A percentile compares a stretch with the other conserved stretches of the same genome.
phyloP scores from a whole-genome alignment of 768 basidiomycete genomes.

The Tulasnella sp. region DNA sequence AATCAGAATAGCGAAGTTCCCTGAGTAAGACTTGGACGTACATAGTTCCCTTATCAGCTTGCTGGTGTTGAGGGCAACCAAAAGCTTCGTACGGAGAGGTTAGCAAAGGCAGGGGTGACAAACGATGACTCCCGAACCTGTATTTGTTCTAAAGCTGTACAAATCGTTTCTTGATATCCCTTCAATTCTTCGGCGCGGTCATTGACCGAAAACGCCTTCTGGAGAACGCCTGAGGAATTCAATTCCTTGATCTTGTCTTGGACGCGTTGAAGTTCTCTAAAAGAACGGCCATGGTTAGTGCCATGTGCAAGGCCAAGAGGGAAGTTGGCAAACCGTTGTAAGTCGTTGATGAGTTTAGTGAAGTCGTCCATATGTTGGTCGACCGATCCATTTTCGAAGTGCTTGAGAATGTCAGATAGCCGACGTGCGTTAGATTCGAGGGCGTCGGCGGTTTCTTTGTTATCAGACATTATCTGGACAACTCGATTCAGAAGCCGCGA shows the following conservation, averaged over 20 bases:
- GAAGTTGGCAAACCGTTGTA: neutral
- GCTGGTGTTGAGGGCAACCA: neutral
- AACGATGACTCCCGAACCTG: neutral
- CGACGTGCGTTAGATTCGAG: neutral
- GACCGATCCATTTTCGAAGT: neutral
- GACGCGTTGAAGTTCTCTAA: neutral
- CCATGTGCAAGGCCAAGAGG: neutral
- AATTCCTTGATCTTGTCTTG: neutral
- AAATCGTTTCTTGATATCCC: neutral
- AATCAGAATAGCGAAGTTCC: neutral
- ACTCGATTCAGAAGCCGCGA: neutral
- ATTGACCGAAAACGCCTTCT: neutral
- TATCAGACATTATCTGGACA: neutral
- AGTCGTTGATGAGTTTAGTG: neutral
- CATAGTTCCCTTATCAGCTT: neutral
- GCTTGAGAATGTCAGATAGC: neutral
- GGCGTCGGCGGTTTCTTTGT: neutral
- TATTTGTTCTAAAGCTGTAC: neutral
- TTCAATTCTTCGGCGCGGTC: neutral
- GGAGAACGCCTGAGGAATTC: neutral
- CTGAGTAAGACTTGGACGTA: neutral
- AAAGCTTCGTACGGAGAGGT: neutral
- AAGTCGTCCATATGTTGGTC: neutral
- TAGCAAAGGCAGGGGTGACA: neutral
- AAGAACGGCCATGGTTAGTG: neutral